Evolutionary conservation across 345 rosid genomes (phyloP).

Genomic region (Populus nigra): DNA sequence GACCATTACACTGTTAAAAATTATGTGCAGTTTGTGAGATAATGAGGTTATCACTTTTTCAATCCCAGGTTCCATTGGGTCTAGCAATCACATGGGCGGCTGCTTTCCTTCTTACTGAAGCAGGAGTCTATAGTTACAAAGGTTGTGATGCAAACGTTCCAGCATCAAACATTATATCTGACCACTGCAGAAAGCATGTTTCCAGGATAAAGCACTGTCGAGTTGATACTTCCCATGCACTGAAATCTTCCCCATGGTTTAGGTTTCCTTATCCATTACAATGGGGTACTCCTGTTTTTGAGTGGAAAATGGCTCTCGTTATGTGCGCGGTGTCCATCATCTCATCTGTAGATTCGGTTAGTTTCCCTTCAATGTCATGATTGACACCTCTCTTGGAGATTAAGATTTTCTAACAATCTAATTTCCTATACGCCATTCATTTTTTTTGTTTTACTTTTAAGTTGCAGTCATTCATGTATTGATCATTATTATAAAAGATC

Average conservation of each 20-base stretch:
- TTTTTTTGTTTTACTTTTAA: background rate
- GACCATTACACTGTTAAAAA: background rate
- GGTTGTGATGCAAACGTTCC: constrained; percentile 81
- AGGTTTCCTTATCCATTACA: constrained; percentile 96
- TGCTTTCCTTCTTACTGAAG: constrained; percentile 86
- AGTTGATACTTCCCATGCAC: constrained; percentile 82
- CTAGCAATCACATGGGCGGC: constrained; percentile 89
- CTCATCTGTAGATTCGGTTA: constrained; percentile 86
- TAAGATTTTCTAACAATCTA: background rate
- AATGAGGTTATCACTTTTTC: constrained; percentile 3
- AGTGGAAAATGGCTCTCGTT: constrained; percentile 86
- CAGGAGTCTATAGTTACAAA: constrained; percentile 76
- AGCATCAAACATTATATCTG: constrained; percentile 69
- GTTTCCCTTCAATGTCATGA: constrained; percentile 25
- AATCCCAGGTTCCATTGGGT: constrained; percentile 82
- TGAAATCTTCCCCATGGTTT: constrained; percentile 87
- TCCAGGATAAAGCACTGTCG: constrained; percentile 80
- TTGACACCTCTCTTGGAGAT: constrained; percentile 3
- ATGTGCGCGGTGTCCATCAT: constrained; percentile 87
- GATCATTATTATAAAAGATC: background rate
- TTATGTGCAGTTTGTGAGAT: background rate
- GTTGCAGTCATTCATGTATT: background rate
- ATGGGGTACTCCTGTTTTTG: constrained; percentile 94
- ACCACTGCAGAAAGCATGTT: constrained; percentile 82
- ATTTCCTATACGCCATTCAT: background rate